Evolutionary conservation across 2,329 filamentous ascomycete genomes (phyloP), one percentile per base, ranked within the genome.

Genomic region (Incumbomyces delicatus): DNA sequence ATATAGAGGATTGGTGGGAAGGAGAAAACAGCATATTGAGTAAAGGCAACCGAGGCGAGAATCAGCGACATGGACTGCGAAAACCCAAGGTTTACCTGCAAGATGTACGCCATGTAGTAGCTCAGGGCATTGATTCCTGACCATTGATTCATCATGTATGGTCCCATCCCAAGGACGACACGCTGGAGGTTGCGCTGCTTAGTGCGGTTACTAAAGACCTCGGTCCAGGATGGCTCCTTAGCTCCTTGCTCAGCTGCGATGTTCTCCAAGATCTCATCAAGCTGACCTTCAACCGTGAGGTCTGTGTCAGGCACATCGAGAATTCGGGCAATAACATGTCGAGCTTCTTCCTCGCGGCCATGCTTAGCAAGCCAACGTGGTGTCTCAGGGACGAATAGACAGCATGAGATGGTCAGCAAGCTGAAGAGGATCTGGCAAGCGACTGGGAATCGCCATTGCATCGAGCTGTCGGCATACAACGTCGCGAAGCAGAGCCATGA

Each of bases 281-380:
- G 58, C 49, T 66, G 62, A 8, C 57, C 63, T 33, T 57, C 57
- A 32, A 64, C 61, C 46, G 61, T 58, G 6, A 54, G 49, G 16
- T 64, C 58, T 5, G 61, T 57, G 11, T 61, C 51, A 2, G 58
- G 49, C 37, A 58, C 61, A 50, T 65, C 58, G 2, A 63, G 49
- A 18, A 66, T 57, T 2, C 60, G 57, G 5, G 58, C 57, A 22
- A 65, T 60, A 34, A 61, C 61, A 37, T 68, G 65, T n/a, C 50
- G 59, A 1, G 57, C 61, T 20, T 59, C 59, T 16, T 66, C 61
- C 1, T 61, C 57, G 0, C 61, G 57, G 1, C 62, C 61, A 30
- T 65, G 62, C 44, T 69, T 65, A 42, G 72, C 73, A n/a, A 71
- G 60, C 64, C 66, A 70, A 32, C 69, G 59, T 1, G 70, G 69